Percentiles rank a stretch among this genome's conserved stretches.
These are phyloP conservation scores for Calonectria pseudoreteaudii DNA, from an alignment of 2,329 filamentous ascomycete genomes.

Conservation along the genomic window DNA sequence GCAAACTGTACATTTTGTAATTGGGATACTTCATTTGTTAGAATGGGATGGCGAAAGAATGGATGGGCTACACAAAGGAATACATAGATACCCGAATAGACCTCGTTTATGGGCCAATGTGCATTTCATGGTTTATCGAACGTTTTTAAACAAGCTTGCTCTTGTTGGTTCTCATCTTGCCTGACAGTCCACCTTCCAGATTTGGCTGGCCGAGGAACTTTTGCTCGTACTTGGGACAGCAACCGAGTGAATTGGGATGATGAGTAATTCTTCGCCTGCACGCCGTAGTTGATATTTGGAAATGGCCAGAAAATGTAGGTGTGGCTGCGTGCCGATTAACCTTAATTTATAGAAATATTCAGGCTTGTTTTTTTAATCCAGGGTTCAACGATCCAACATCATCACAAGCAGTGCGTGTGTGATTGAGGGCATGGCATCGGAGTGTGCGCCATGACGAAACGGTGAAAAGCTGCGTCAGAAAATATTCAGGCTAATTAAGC, in stretches of 20 bases:
- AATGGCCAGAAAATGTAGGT: neutral
- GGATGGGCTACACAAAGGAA: neutral
- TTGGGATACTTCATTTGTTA: neutral
- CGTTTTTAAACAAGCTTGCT: neutral
- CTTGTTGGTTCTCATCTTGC: neutral
- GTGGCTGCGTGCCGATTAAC: neutral
- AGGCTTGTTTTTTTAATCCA: neutral
- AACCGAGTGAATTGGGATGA: neutral
- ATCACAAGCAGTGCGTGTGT: neutral
- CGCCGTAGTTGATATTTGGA: neutral
- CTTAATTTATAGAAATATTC: neutral
- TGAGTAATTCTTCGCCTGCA: neutral
- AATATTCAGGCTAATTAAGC: neutral
- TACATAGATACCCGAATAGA: slow-evolving; percentile 30
- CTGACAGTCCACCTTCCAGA: slow-evolving; percentile 36
- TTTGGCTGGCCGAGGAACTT: slow-evolving; percentile 34
- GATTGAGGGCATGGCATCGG: neutral
- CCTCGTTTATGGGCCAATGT: neutral
- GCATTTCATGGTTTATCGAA: neutral
- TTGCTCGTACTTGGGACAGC: slow-evolving; percentile 26
- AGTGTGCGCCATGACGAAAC: neutral
- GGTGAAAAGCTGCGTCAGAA: neutral
- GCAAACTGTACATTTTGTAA: neutral
- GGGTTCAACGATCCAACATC: neutral
- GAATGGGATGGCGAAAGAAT: neutral